Evolutionary conservation across 345 rosid species (phyloP), one percentile per base, ranked within the genome.

Genomic region (Theobroma cacao): DNA sequence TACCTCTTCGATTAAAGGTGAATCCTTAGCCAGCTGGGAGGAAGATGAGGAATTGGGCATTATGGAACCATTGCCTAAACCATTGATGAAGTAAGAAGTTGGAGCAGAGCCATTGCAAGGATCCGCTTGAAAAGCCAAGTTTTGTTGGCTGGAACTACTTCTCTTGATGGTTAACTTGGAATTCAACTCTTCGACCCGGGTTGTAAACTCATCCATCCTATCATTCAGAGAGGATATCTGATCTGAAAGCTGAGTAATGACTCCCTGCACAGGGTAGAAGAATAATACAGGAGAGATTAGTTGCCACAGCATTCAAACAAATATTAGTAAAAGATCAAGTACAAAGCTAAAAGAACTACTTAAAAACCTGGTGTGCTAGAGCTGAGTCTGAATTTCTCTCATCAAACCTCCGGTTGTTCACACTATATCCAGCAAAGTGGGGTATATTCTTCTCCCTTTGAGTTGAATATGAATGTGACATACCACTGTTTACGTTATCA

Each of bases 131-230:
- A 85, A 80, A 81, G 89, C 82, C 85, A 91, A 68, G 78, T 84
- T 92, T 75, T 90, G 98, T 80, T 91, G 95, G 78, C 93, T 91
- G 33, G 85, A 73, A 63, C 92, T 75, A 85, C 64, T 82, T 47
- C 78, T 90, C 79, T 88, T 89, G 79, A 84, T 50, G 33, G 84
- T 78, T 56, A 94, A 79, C 87, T 90, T 90, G 75, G 90, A 84
- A 73, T 87, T 94, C 43, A 97, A 83, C 83, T 94, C 98, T 81
- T 97, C 98, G 7, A 94, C 87, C 7, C 80, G 85, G 33, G 75
- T 68, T 15, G 97, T 93, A 84, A 94, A 97, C 83, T 94, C 99
- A 43, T 94, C 98, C 94, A 97, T 93, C 84, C 96, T 89, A 68
- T 93, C 99, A 79, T 88, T 87, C 73, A 97, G 90, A 0, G 93